Evolutionary conservation across 2,329 filamentous ascomycete genomes (phyloP).

Genomic region (Diplodia seriata): DNA sequence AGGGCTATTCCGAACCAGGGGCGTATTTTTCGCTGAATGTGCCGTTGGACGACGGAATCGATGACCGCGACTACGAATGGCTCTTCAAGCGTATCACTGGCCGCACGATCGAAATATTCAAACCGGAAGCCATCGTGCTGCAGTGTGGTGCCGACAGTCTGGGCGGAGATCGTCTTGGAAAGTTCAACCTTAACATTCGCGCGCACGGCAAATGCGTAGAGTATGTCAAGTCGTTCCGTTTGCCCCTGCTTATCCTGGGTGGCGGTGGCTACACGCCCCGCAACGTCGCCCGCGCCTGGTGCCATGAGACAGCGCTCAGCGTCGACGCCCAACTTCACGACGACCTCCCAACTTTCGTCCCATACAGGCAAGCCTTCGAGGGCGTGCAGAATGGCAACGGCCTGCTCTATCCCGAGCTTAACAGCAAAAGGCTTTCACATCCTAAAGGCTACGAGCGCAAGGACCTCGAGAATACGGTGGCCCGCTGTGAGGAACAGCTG

Average conservation of each 20-base stretch:
- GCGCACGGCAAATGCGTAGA: conserved; percentile 91
- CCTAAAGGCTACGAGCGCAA: conserved; percentile 82
- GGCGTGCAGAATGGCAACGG: conserved; percentile 73
- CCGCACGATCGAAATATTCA: conserved; percentile 79
- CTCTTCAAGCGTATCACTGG: conserved; percentile 85
- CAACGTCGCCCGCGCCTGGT: conserved; percentile 96
- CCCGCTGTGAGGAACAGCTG: conserved; percentile 83
- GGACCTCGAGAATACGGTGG: conserved; percentile 76
- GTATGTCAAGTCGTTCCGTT: conserved; percentile 79
- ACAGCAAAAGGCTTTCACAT: conserved; percentile 66
- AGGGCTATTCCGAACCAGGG: conserved; percentile 82
- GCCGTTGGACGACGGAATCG: conserved; percentile 87
- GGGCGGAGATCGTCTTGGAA: conserved; percentile 88
- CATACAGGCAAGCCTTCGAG: conserved; percentile 84
- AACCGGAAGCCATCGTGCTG: conserved; percentile 88
- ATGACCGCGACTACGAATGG: conserved; percentile 84
- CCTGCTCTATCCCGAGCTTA: conserved; percentile 85
- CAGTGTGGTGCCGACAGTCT: conserved; percentile 96
- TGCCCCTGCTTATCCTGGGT: conserved; percentile 89
- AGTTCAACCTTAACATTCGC: conserved; percentile 96
- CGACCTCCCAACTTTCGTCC: conserved; percentile 78
- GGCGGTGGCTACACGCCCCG: conserved; percentile 96
- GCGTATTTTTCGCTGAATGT: conserved; percentile 91
- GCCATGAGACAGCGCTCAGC: conserved; percentile 92
- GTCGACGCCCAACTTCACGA: conserved; percentile 76